Percentiles rank a stretch among this genome's conserved stretches.
phyloP scores from a whole-genome alignment of 2,329 filamentous ascomycete genomes.

The Pseudopithomyces maydicus region DNA sequence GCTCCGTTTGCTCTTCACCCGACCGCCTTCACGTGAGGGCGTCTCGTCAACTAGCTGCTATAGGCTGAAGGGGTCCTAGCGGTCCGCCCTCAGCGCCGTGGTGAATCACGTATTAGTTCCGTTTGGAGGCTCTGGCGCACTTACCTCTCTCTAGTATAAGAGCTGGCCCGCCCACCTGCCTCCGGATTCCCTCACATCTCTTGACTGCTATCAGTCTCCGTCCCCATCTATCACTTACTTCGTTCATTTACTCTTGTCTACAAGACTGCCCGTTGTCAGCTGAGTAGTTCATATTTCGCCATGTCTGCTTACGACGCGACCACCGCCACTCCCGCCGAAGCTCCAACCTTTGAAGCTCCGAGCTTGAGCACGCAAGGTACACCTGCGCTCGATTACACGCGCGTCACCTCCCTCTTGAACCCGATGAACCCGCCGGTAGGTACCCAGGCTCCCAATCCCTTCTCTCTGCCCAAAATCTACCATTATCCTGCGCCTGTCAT shows the following conservation, averaged over 20 bases:
- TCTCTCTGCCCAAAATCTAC: background rate
- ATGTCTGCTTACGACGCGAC: constrained; percentile 11
- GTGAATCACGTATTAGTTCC: constrained; percentile 3
- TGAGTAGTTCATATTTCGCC: background rate
- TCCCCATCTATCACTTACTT: background rate
- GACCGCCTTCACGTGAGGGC: constrained; percentile 17
- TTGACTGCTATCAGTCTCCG: background rate
- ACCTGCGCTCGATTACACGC: constrained; percentile 22
- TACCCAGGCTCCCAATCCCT: background rate
- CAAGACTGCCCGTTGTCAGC: background rate
- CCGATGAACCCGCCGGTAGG: background rate
- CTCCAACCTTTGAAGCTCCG: background rate
- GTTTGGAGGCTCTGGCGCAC: background rate
- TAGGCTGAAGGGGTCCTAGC: constrained; percentile 4
- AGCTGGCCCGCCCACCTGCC: constrained; percentile 27
- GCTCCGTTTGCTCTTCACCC: constrained; percentile 5
- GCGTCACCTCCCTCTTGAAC: constrained; percentile 27
- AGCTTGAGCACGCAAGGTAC: constrained; percentile 13
- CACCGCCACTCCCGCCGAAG: background rate
- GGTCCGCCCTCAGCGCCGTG: constrained; percentile 7
- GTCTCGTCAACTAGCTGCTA: constrained; percentile 27
- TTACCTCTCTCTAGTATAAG: constrained; percentile 14
- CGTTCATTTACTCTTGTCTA: background rate
- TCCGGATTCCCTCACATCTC: constrained; percentile 26
- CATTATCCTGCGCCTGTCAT: background rate